Evolutionary conservation across 108 stramenopile species (phyloP), one percentile per base, ranked within the genome.

Genomic region (Aurantiochytrium sp.): DNA sequence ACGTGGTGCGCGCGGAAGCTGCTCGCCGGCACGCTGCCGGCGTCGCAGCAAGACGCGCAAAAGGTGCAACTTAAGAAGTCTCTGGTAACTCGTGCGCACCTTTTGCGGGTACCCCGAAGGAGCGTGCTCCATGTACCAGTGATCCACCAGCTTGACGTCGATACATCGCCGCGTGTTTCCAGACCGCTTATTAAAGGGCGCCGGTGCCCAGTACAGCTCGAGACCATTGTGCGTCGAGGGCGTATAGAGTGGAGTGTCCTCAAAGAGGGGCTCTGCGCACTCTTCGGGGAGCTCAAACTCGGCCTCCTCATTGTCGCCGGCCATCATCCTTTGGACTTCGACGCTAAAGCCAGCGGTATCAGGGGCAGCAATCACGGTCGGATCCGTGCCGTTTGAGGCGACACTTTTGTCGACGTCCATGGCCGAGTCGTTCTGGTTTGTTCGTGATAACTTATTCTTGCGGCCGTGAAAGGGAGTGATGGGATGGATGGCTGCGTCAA

Each of bases 51-150:
- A 91, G 91, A 98, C 95, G 93, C 97, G 98, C 44, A 97, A 90
- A 6, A 99, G 98, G 97, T 98, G 98, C 59, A 95, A 94, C 95
- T 99, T 99, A 43, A 99, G 92, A 3, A 99, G 95, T 94, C 98
- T 98, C 93, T 99, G 99, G 91, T 99, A 99, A 28, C 96, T 97
- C 12, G 98, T 98, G 19, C 98, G 95, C 87, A 99, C 99, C 94
- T 99, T 99, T 71, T 96, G 97, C 4, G 99, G 99, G 93, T 98
- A 97, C 60, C 97, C 97, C 87, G 90, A 92, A 16, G 94, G 93
- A 88, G 93, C 93, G 25, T 93, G 92, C 91, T 95, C 95, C 90
- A 91, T 71, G 93, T 92, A 95, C 99, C 99, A 99, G 88, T 97
- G 96, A 42, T 96, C 96, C 87, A 99, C 98, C 51, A 99, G 95